Percentiles rank a stretch among this genome's conserved stretches.
Evolutionary conservation across 1,284 basidiomycete genomes (phyloP).

Genomic region (Austroboletus rostrupii): DNA sequence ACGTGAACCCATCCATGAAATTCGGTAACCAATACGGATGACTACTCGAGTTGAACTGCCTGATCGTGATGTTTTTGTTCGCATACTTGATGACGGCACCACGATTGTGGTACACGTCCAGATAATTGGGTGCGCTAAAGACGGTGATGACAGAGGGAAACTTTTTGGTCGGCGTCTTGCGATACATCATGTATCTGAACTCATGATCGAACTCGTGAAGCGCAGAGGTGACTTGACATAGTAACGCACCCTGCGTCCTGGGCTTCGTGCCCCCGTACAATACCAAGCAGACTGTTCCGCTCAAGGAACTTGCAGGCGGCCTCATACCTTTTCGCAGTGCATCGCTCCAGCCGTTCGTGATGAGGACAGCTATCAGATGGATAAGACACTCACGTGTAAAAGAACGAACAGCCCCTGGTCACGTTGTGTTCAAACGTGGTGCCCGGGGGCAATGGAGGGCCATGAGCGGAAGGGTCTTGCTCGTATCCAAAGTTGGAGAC

Average conservation of each 20-base stretch:
- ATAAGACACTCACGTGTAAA: conserved; percentile 73
- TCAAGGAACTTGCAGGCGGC: conserved; percentile 95
- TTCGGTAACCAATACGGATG: conserved; percentile 95
- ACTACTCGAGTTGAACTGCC: conserved; percentile 91
- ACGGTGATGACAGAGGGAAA: conserved; percentile 87
- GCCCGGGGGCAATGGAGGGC: conserved; percentile 33
- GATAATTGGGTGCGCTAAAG: conserved; percentile 84
- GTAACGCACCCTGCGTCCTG: conserved; percentile 85
- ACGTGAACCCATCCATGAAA: conserved; percentile 99
- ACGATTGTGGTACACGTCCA: conserved; percentile 85
- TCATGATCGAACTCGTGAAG: conserved; percentile 11
- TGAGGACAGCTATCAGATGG: not conserved
- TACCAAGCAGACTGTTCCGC: conserved; percentile 85
- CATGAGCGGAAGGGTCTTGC: conserved; percentile 36
- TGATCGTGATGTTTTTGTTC: conserved; percentile 96
- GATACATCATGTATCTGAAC: conserved; percentile 62
- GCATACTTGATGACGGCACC: conserved; percentile 96
- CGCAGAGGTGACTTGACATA: not conserved
- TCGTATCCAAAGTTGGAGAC: conserved; percentile 75
- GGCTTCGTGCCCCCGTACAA: conserved; percentile 96
- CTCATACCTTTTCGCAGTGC: conserved; percentile 59
- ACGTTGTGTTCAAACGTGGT: conserved; percentile 81
- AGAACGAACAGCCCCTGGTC: conserved; percentile 91
- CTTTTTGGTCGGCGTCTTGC: conserved; percentile 37
- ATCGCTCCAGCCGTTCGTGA: not conserved